A percentile compares a stretch with the other conserved stretches of the same genome.
Evolutionary conservation across 441 rosid species (phyloP).

Genomic region (Capsella rubella): DNA sequence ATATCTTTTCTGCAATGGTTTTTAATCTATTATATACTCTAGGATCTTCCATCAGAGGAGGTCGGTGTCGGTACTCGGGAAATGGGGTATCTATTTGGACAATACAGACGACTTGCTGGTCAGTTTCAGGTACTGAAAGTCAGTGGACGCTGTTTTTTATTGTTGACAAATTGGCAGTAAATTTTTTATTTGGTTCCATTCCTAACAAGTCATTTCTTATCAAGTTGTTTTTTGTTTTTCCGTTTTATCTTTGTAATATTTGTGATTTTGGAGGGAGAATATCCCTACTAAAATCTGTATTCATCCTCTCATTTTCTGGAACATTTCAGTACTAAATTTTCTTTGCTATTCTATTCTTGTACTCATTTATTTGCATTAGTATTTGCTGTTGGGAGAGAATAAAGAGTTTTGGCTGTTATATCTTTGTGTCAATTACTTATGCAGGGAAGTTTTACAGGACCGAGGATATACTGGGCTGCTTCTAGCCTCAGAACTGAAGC

Average conservation of each 20-base stretch:
- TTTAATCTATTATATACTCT: background rate
- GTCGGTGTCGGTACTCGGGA: conserved; percentile 98
- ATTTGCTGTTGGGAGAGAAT: conserved; percentile 33
- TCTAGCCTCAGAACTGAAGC: conserved; percentile 99
- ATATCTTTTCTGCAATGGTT: conserved; percentile 11
- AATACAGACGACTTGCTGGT: conserved; percentile 94
- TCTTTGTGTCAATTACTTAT: conserved; percentile 66
- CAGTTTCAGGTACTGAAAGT: conserved; percentile 84
- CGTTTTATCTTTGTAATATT: conserved; percentile 1
- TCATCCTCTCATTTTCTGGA: background rate
- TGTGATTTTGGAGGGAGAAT: background rate
- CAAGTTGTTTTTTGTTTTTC: background rate
- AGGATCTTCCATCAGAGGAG: conserved; percentile 99
- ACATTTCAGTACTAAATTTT: background rate
- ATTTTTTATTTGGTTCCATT: background rate
- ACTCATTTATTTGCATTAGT: conserved; percentile 2
- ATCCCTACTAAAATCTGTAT: background rate
- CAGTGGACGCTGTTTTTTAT: conserved; percentile 19
- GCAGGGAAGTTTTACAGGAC: conserved; percentile 99
- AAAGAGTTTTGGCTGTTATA: conserved; percentile 46
- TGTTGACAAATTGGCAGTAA: background rate
- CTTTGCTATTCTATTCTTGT: background rate
- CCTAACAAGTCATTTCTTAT: background rate
- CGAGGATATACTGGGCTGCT: conserved; percentile 96
- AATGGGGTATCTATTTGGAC: conserved; percentile 99